Base-by-base conservation (phyloP, 352 stramenopile genomes). In the Globisporangium parvum region DNA sequence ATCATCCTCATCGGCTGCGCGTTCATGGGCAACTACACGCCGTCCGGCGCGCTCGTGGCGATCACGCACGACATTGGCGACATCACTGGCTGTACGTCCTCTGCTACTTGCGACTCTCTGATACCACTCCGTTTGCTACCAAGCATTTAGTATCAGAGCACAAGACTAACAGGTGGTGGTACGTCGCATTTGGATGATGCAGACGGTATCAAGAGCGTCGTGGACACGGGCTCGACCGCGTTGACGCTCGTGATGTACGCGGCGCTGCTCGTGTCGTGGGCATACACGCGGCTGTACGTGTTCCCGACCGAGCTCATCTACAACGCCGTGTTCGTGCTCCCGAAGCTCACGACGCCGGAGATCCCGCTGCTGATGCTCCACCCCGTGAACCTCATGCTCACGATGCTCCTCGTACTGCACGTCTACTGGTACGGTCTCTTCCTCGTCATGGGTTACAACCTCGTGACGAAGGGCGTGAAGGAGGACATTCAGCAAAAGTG, bases 121-220 rank as follows among this genome's bases (percentile, higher is more conserved):
- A 31, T 31, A 31, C 26, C 26, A 31, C 3, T 6, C 3, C 6
- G 0, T 23, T n/a, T 31, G 10, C 15, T n/a, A 28, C n/a, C 21
- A 24, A 39, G 14, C 39, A 17, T 41, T 40, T 3, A 33, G 31
- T 37, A 37, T 37, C 31, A 37, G n/a, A 37, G 6, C n/a, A n/a
- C n/a, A n/a, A n/a, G n/a, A n/a, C n/a, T n/a, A n/a, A n/a, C n/a
- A n/a, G n/a, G n/a, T n/a, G n/a, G n/a, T n/a, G n/a, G n/a, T n/a
- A n/a, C n/a, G n/a, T n/a, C n/a, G n/a, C n/a, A n/a, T n/a, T n/a
- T n/a, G n/a, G 18, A n/a, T 44, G 57, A 18, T 37, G 23, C 51
- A 87, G 78, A 88, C 48, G 73, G 59, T 8, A 87, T 88, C 63
- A 88, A 88, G 70, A 70, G 70, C 42, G 65, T 85, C 49, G 78